Evolutionary conservation across 805 yeast genomes (phyloP), one percentile per base, ranked within the genome.

Genomic region (Teunomyces aglyptinius): DNA sequence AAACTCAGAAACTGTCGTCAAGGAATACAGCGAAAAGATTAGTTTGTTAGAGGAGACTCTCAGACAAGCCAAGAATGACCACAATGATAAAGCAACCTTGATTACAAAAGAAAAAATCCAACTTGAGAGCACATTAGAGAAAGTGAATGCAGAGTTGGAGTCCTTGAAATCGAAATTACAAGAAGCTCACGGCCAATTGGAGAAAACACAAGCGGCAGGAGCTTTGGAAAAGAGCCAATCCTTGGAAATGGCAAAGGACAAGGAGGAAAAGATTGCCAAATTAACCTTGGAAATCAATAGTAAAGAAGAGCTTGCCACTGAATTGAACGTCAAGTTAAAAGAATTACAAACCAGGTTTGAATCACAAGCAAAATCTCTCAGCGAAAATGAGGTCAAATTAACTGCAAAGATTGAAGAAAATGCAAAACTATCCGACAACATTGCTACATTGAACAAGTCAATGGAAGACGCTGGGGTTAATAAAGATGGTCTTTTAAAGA

Each of bases 1-100:
- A 44, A 75, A 66, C 41, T 79, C 85, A 0, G 81, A 77, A 46
- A 67, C 78, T 0, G 65, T 75, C 0, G 65, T 78, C 0, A 69
- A 75, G 50, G 80, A 78, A 46, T 79, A 78, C 51, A 65, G 75
- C 8, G 75, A 71, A 26, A 76, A 72, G 53, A 70, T 79, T 6
- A 63, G 67, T 12, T 53, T 50, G 6, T 55, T 81, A 12, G 85
- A 81, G 49, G 70, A 61, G 5, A 55, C 61, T 4, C 29, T 64
- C 4, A 6, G 46, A 3, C 35, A 46, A 1, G 42, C 56, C 1
- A 57, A 59, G 32, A 44, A 41, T 8, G 47, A 41, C 4, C 56
- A 51, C 46, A 50, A 52, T 12, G 15, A 29, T 6, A 51, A 52
- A 36, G 4, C 48, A 8, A 3, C 35, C 6, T 35, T 27, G n/a